These are phyloP conservation scores for Aureobasidium sp. DNA, from an alignment of 2,329 filamentous ascomycete genomes.

Conservation along the genomic window DNA sequence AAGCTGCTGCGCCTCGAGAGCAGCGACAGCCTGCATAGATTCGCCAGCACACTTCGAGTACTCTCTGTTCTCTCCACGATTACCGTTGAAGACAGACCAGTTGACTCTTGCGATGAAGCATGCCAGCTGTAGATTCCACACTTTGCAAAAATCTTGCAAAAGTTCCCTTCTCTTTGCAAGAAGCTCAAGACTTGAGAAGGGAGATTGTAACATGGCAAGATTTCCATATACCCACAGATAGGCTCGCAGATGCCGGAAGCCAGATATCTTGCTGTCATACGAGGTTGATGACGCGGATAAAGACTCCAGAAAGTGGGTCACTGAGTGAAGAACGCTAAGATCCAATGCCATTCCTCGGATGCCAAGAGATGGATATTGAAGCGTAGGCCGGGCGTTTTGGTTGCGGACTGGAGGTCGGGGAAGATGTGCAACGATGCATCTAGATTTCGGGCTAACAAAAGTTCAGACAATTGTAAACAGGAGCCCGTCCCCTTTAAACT, in stretches of 20 bases:
- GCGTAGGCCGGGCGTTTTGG: not conserved
- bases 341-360: not conserved
- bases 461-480: no score
- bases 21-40: not conserved
- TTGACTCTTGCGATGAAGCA: not conserved
- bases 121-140: not conserved
- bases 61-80: not conserved
- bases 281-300: not conserved
- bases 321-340: not conserved
- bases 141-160: not conserved
- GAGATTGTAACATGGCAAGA: not conserved
- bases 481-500: no score
- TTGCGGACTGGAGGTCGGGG: not conserved
- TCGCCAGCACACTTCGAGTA: not conserved
- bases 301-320: not conserved
- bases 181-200: not conserved
- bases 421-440: not conserved
- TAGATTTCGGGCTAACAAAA: no score
- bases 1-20: not conserved
- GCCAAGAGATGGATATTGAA: not conserved
- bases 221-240: not conserved
- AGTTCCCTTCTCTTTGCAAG: not conserved
- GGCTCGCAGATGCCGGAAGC: not conserved
- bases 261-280: not conserved
- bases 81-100: not conserved